These are phyloP conservation scores for Hemileccinum hortonii DNA, from an alignment of 1,284 basidiomycete genomes.

Conservation along the genomic window DNA sequence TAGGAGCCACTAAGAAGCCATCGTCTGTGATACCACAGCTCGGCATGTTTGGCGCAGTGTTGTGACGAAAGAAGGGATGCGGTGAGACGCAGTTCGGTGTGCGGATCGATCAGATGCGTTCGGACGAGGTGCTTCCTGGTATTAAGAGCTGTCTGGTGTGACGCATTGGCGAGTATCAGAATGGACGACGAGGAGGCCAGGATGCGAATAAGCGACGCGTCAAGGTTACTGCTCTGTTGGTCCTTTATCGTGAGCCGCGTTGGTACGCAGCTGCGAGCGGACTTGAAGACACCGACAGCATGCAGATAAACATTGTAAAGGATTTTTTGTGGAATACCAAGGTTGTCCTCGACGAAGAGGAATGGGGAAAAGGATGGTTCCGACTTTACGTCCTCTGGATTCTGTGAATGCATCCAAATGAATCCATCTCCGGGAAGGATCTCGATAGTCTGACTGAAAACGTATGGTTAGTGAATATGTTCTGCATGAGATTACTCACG, in stretches of 20 bases:
- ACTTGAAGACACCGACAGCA: conserved; percentile 40
- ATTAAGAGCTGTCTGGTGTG: conserved; percentile 65
- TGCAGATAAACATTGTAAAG: conserved; percentile 51
- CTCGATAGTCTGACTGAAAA: conserved; percentile 26
- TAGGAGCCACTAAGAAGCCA: conserved; percentile 49
- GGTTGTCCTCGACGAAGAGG: conserved; percentile 53
- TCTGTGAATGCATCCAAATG: conserved; percentile 12
- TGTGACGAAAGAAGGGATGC: conserved; percentile 49
- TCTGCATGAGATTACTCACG: conserved; percentile 20
- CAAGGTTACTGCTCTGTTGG: background rate
- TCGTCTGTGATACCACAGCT: conserved; percentile 65
- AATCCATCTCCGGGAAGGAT: conserved; percentile 28
- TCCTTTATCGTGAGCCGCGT: background rate
- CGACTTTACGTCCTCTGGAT: background rate
- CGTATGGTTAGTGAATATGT: background rate
- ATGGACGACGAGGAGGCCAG: conserved; percentile 41
- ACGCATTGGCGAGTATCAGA: conserved; percentile 63
- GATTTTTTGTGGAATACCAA: conserved; percentile 63
- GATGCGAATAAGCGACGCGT: conserved; percentile 2
- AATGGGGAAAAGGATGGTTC: conserved; percentile 41
- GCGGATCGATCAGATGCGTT: conserved; percentile 33
- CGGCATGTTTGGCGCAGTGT: conserved; percentile 59
- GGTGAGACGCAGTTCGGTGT: conserved; percentile 48
- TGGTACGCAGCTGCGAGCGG: conserved; percentile 7
- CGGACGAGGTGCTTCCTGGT: conserved; percentile 51